Evolutionary conservation across 495 filamentous ascomycete genomes (phyloP).

Genomic region (Neurospora sp.): DNA sequence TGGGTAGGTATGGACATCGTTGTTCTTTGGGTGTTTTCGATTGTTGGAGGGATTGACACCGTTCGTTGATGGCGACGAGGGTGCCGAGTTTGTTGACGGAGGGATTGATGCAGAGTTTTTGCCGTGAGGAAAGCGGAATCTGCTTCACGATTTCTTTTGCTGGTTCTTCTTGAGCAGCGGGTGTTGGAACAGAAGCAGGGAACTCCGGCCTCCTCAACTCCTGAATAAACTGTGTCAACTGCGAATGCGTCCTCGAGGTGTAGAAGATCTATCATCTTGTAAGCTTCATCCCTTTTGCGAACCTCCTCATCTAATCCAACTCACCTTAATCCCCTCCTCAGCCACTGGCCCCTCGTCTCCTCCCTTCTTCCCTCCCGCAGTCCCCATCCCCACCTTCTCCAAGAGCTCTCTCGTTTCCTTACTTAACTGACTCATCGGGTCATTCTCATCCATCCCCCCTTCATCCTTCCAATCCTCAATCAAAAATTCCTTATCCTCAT

Average conservation of each 20-base stretch:
- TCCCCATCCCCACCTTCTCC: conserved; percentile 41
- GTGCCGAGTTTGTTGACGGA: conserved; percentile 61
- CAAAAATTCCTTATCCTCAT: conserved; percentile 63
- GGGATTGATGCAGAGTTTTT: conserved; percentile 87
- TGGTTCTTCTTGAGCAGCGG: conserved; percentile 14
- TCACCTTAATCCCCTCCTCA: conserved; percentile 53
- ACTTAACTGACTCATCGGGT: conserved; percentile 38
- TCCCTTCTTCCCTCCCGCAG: conserved; percentile 3
- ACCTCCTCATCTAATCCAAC: not conserved
- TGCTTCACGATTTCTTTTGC: conserved; percentile 66
- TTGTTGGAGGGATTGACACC: conserved; percentile 87
- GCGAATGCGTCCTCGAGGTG: conserved; percentile 92
- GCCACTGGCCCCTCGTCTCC: conserved; percentile 38
- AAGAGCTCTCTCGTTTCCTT: conserved; percentile 54
- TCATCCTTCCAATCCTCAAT: conserved; percentile 76
- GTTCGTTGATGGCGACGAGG: conserved; percentile 82
- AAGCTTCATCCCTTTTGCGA: conserved; percentile 6
- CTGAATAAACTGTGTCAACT: conserved; percentile 85
- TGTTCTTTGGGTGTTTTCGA: conserved; percentile 41
- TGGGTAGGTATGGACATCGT: conserved; percentile 65
- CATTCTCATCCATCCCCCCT: conserved; percentile 41
- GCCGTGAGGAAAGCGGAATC: conserved; percentile 78
- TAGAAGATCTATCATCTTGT: conserved; percentile 57
- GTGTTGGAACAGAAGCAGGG: conserved; percentile 42
- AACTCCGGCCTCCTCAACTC: conserved; percentile 77